Percentiles rank a stretch among this genome's conserved stretches.
These are phyloP conservation scores for Silene coronaria DNA, from an alignment of 179 eudicot species.

Conservation along the genomic window DNA sequence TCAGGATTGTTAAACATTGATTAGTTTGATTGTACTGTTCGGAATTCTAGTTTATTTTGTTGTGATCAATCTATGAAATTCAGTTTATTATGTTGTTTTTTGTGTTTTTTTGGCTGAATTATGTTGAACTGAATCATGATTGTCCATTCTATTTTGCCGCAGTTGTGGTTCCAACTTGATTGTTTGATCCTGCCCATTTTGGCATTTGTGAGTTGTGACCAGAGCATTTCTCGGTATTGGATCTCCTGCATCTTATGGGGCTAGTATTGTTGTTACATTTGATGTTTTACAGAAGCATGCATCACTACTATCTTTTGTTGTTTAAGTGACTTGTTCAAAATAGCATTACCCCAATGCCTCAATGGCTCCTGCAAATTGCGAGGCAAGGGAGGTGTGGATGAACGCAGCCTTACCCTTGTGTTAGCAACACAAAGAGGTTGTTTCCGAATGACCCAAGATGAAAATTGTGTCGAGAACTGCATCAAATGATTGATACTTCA, in stretches of 20 bases:
- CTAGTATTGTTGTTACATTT: neutral
- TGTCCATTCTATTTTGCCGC: neutral
- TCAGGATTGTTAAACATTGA: neutral
- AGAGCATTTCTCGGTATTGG: neutral
- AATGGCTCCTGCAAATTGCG: too few species aligned
- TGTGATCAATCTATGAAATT: neutral
- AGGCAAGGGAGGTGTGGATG: too few species aligned
- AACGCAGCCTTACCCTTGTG: too few species aligned
- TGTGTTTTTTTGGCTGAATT: neutral
- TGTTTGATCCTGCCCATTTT: neutral
- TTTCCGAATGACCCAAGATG: too few species aligned
- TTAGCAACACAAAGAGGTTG: too few species aligned
- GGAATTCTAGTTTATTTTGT: neutral
- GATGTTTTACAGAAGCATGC: neutral
- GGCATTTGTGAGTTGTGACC: neutral
- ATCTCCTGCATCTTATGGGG: neutral
- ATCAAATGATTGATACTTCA: too few species aligned
- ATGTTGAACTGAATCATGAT: neutral
- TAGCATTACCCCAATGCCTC: too few species aligned
- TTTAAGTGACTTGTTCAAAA: neutral
- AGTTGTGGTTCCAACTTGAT: neutral
- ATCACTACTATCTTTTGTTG: neutral
- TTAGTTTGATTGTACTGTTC: neutral
- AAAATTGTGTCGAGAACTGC: too few species aligned
- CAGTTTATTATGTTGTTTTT: neutral